These are phyloP conservation scores for Trypanosomatidae sp. DNA, from an alignment of 208 protist species.

Conservation along the genomic window DNA sequence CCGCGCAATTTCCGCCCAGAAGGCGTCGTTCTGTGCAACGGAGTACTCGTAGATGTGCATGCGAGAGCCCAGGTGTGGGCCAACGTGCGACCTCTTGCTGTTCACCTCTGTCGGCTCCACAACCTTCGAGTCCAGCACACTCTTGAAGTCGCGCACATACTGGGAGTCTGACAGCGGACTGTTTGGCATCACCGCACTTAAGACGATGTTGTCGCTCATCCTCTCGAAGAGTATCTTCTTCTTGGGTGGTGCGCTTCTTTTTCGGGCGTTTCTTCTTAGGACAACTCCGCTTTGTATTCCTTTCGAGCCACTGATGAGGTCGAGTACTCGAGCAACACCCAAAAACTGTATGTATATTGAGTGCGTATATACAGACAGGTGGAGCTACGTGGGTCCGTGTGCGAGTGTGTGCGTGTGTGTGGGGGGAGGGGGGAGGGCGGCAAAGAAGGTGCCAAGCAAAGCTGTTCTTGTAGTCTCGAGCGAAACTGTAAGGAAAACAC, in stretches of 20 bases:
- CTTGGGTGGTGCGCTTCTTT: not conserved
- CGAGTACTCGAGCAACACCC: too few relatives aligned
- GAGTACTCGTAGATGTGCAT: constrained; percentile 72
- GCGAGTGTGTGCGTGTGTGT: not conserved
- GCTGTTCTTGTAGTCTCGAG: not conserved
- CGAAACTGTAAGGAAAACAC: not conserved
- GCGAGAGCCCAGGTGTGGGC: constrained; percentile 41
- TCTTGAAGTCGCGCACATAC: constrained; percentile 42
- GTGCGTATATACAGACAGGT: too few relatives aligned
- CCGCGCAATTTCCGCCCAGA: constrained; percentile 70
- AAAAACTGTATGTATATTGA: too few relatives aligned
- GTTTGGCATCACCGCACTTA: constrained; percentile 16
- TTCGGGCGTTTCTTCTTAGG: not conserved
- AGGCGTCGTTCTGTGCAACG: constrained; percentile 52
- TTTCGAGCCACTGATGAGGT: not conserved
- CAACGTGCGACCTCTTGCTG: constrained; percentile 41
- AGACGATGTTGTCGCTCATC: constrained; percentile 10
- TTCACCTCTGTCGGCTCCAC: constrained; percentile 25
- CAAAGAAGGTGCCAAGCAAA: not conserved
- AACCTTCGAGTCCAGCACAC: constrained; percentile 12
- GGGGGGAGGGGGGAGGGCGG: not conserved
- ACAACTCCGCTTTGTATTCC: not conserved
- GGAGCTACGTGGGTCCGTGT: not conserved
- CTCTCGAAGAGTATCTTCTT: not conserved
- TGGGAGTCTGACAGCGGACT: constrained; percentile 17